Conservation (phyloP, 495 filamentous ascomycete species). For the Aspergillus nanangensis region DNA sequence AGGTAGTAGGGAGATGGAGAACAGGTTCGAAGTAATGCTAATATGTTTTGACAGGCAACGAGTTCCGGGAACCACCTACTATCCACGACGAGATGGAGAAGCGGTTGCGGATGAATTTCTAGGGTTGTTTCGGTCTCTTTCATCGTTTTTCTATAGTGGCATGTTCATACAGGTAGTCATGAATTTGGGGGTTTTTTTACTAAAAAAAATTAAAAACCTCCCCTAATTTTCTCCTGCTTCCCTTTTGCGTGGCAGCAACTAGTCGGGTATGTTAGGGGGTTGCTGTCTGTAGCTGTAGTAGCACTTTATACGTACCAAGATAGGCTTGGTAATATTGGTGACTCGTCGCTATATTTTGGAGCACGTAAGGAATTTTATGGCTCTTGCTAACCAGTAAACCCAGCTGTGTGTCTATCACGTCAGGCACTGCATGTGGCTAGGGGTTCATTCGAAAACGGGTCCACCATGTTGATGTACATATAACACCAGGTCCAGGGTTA, state of each 20-base stretch:
- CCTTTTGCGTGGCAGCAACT: background rate
- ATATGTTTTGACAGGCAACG: constrained; percentile 45
- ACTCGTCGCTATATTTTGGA: no score
- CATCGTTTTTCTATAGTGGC: constrained; percentile 10
- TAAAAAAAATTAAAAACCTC: background rate
- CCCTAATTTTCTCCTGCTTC: background rate
- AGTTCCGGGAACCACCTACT: constrained; percentile 54
- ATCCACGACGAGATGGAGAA: constrained; percentile 95
- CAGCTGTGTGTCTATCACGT: no score
- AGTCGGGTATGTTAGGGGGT: no score
- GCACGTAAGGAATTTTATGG: no score
- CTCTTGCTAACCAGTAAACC: no score
- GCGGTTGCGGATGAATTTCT: constrained; percentile 72
- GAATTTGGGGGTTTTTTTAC: background rate
- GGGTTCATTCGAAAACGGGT: no score
- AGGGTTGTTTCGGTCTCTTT: constrained; percentile 17
- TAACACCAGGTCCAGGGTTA: no score
- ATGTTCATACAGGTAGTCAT: constrained; percentile 1
- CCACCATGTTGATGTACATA: no score
- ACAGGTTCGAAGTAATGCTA: background rate
- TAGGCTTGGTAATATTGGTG: no score
- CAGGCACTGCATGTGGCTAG: no score
- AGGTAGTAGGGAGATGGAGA: background rate
- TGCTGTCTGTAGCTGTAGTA: no score
- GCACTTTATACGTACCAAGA: no score